Evolutionary conservation across 2,329 filamentous ascomycete genomes (phyloP).

Genomic region (Aspergillus luchuensis): DNA sequence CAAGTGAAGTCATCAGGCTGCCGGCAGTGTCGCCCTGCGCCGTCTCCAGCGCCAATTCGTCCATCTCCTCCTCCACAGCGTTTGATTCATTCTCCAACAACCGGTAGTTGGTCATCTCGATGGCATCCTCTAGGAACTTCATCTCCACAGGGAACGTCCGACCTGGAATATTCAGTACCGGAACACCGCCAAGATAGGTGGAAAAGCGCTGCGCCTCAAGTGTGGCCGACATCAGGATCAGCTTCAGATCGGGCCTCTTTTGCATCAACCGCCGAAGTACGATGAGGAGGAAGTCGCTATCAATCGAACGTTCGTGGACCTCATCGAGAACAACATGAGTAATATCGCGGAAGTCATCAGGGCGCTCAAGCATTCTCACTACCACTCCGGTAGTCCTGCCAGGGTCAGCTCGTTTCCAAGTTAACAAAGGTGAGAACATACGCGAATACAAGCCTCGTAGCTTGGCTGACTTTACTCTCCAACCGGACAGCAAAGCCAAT

Average conservation of each 20-base stretch:
- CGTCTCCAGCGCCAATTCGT: constrained; percentile 48
- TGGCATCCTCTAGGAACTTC: constrained; percentile 86
- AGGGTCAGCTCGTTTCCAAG: constrained; percentile 14
- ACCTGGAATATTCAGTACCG: constrained; percentile 86
- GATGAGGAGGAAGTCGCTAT: constrained; percentile 93
- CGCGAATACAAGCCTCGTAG: constrained; percentile 86
- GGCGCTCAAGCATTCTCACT: constrained; percentile 94
- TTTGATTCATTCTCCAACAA: constrained; percentile 61
- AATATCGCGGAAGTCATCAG: constrained; percentile 81
- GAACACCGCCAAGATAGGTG: constrained; percentile 79
- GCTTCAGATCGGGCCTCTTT: constrained; percentile 78
- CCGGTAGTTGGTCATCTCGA: constrained; percentile 79
- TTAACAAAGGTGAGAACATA: constrained; percentile 48
- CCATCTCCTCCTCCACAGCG: constrained; percentile 48
- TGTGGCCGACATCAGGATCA: constrained; percentile 96
- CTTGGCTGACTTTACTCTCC: constrained; percentile 79
- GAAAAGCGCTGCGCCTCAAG: constrained; percentile 93
- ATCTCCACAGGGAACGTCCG: constrained; percentile 91
- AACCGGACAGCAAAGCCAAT: constrained; percentile 93
- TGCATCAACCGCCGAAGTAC: constrained; percentile 81
- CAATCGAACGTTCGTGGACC: constrained; percentile 93
- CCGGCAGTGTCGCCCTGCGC: constrained; percentile 55
- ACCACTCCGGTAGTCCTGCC: constrained; percentile 72
- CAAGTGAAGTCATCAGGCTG: constrained; percentile 66
- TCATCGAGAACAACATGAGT: constrained; percentile 97